Evolutionary conservation across 148 eudicot genomes (phyloP).

Genomic region (Rhododendron molle): DNA sequence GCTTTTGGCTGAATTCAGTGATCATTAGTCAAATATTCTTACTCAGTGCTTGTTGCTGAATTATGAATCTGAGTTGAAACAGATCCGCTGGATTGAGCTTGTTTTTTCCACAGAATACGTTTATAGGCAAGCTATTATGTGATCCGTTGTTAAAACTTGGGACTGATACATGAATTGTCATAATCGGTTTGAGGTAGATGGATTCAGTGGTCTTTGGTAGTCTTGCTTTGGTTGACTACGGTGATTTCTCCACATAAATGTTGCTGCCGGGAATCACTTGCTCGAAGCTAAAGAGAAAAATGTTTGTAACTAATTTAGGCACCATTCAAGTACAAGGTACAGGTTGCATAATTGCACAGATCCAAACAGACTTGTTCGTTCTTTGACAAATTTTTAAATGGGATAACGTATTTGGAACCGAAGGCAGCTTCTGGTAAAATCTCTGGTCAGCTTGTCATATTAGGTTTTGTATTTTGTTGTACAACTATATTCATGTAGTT

Average conservation of each 20-base stretch:
- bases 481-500: not conserved
- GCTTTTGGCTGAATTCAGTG: not conserved
- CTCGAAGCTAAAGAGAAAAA: not conserved
- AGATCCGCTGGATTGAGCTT: not conserved
- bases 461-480: not conserved
- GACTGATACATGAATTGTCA: not conserved
- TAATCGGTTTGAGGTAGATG: not conserved
- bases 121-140: not conserved
- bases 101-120: not conserved
- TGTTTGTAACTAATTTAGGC: not conserved
- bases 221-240: not conserved
- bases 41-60: not conserved
- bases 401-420: not conserved
- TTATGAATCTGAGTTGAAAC: not conserved
- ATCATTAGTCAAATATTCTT: not conserved
- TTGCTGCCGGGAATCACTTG: too few relatives aligned
- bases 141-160: not conserved
- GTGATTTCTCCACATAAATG: not conserved
- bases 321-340: not conserved
- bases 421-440: not conserved
- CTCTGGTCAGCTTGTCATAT: not conserved
- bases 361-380: not conserved
- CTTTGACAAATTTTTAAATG: not conserved
- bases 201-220: not conserved
- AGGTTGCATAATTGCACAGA: not conserved